Percentiles rank a stretch among this genome's conserved stretches.
Evolutionary conservation across 768 basidiomycete genomes (phyloP).

Genomic region (Rhodotorula diobovata): DNA sequence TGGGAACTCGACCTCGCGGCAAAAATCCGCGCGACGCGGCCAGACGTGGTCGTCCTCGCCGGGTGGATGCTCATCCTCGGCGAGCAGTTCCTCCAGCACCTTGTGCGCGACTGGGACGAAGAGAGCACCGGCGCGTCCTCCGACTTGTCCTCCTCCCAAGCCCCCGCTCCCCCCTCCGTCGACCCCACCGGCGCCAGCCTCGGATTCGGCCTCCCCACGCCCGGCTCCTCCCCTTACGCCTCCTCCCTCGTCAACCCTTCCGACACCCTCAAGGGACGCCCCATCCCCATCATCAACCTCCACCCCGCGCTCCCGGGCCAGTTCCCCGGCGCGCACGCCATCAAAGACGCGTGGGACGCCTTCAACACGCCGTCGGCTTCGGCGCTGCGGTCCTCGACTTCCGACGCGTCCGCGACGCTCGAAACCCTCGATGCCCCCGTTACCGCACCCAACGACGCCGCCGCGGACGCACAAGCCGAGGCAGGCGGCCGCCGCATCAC

Average conservation of each 20-base stretch:
- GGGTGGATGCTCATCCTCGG: constrained; percentile 98
- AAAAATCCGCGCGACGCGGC: constrained; percentile 53
- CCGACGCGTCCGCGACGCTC: background rate
- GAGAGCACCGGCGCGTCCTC: background rate
- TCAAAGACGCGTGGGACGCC: constrained; percentile 81
- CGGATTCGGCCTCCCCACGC: constrained; percentile 10
- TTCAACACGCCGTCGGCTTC: constrained; percentile 53
- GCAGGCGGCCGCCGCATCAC: constrained; percentile 59
- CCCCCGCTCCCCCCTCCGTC: background rate
- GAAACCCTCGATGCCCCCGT: background rate
- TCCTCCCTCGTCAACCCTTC: background rate
- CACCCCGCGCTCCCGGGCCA: constrained; percentile 90
- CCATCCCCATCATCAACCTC: constrained; percentile 85
- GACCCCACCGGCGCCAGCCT: constrained; percentile 2
- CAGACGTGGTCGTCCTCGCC: constrained; percentile 87
- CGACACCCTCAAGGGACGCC: constrained; percentile 22
- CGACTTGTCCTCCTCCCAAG: background rate
- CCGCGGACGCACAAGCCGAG: background rate
- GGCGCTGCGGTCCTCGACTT: constrained; percentile 2
- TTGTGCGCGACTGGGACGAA: constrained; percentile 48
- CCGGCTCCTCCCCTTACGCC: constrained; percentile 27
- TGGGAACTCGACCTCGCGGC: constrained; percentile 79
- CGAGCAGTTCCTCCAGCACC: constrained; percentile 65
- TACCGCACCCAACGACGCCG: too few relatives aligned
- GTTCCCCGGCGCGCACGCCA: constrained; percentile 87